Evolutionary conservation across 176 grass and related monocot genomes (phyloP).

Genomic region (Bonia amplexicaulis): DNA sequence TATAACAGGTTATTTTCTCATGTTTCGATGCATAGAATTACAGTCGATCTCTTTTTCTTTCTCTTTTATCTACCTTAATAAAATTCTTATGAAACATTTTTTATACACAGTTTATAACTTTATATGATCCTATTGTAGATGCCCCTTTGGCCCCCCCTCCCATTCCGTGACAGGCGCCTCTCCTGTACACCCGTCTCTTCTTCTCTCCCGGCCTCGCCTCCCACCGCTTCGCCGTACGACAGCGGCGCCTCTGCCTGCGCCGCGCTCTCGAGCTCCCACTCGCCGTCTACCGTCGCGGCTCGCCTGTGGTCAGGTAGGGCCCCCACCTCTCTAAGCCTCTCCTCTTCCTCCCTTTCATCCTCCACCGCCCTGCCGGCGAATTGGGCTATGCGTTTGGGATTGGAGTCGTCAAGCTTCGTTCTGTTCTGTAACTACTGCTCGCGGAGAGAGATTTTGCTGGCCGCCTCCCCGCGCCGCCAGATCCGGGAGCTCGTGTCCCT

Average conservation of each 20-base stretch:
- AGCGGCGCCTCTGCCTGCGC: neutral
- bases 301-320: slow-evolving; percentile 24
- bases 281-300: neutral
- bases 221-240: neutral
- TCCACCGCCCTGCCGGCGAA: neutral
- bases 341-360: neutral
- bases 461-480: neutral
- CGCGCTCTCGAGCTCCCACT: neutral
- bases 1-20: too few species aligned
- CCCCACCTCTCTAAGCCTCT: neutral
- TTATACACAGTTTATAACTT: too few species aligned
- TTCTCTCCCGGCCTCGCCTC: neutral
- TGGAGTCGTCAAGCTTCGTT: neutral
- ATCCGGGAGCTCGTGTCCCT: slow-evolving; percentile 12
- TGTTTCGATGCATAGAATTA: too few species aligned
- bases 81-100: too few species aligned
- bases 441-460: neutral
- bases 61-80: too few species aligned
- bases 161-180: neutral
- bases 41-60: neutral
- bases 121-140: too few species aligned
- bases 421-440: neutral
- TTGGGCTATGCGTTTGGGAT: neutral
- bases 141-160: neutral
- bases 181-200: neutral